These are phyloP conservation scores for Kalaharituber pfeilii DNA, from an alignment of 2,329 filamentous ascomycete species.

Conservation along the genomic window DNA sequence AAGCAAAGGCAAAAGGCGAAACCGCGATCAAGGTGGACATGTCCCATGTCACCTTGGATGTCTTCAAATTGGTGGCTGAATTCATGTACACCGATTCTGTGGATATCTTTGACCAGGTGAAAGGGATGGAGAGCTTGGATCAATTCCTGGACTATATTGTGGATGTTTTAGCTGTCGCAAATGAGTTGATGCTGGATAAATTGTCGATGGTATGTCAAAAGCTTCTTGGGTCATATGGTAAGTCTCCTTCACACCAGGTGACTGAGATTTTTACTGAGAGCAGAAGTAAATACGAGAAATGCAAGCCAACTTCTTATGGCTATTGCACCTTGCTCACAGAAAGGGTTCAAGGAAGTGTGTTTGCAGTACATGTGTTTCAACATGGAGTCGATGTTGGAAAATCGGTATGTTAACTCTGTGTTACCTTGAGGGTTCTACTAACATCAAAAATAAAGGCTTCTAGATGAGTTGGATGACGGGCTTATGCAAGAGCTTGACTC, in stretches of 20 bases:
- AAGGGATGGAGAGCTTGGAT: constrained; percentile 33
- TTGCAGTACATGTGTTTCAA: constrained; percentile 86
- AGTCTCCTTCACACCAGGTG: constrained; percentile 21
- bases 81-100: constrained; percentile 74
- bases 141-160: constrained; percentile 78
- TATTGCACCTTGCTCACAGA: constrained; percentile 66
- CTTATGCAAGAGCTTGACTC: constrained; percentile 65
- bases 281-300: constrained; percentile 58
- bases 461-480: constrained; percentile 72
- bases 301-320: constrained; percentile 71
- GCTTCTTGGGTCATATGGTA: constrained; percentile 59
- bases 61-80: constrained; percentile 62
- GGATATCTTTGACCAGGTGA: constrained; percentile 60
- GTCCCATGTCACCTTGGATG: constrained; percentile 54
- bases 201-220: constrained; percentile 79
- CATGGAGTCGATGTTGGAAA: constrained; percentile 80
- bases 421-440: no score
- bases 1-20: constrained; percentile 26
- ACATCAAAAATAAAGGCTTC: constrained; percentile 42
- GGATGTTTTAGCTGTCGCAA: constrained; percentile 75
- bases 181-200: constrained; percentile 88
- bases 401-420: constrained; percentile 47
- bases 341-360: constrained; percentile 70
- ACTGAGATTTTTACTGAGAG: not conserved
- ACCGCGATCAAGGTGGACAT: constrained; percentile 55